These are phyloP conservation scores for Ganoderma multipileum DNA, from an alignment of 1,284 basidiomycete species.

Conservation along the genomic window DNA sequence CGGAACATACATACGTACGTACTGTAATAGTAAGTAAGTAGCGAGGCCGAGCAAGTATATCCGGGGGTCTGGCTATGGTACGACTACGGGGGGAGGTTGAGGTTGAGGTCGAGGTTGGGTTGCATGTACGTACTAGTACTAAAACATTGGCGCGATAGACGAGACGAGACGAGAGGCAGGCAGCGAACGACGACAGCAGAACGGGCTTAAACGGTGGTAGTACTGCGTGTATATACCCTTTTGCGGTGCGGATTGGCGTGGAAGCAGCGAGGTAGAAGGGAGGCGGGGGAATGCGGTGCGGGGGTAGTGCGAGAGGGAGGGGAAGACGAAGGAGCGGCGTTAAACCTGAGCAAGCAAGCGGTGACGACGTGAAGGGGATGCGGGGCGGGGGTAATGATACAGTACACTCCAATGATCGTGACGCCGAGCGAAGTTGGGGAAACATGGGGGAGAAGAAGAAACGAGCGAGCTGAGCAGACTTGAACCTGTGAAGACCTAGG, in stretches of 20 bases:
- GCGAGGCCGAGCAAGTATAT: conserved; percentile 8
- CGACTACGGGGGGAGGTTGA: no score
- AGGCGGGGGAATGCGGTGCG: conserved; percentile 3
- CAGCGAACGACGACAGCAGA: conserved; percentile 22
- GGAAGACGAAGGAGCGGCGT: neutral
- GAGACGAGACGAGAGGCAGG: conserved; percentile 1
- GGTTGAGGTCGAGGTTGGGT: neutral
- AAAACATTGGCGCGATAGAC: neutral
- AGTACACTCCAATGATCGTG: conserved; percentile 32
- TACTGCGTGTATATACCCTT: conserved; percentile 28
- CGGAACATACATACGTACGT: neutral
- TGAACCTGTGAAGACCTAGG: conserved; percentile 1
- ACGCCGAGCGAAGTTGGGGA: conserved; percentile 16
- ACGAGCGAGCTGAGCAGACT: conserved; percentile 8
- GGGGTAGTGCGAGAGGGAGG: conserved; percentile 2
- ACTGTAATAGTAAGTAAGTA: neutral
- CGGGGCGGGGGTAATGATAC: conserved; percentile 25
- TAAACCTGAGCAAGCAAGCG: conserved; percentile 2
- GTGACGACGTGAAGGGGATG: conserved; percentile 11
- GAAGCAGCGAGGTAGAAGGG: conserved; percentile 2
- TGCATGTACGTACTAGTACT: no score
- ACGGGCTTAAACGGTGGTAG: conserved; percentile 14
- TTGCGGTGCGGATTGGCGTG: conserved; percentile 9
- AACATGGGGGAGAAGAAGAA: conserved; percentile 13
- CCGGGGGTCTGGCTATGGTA: conserved; percentile 2